Base-by-base conservation (phyloP, 2,329 filamentous ascomycete species). In the Colletotrichum brevisporum region DNA sequence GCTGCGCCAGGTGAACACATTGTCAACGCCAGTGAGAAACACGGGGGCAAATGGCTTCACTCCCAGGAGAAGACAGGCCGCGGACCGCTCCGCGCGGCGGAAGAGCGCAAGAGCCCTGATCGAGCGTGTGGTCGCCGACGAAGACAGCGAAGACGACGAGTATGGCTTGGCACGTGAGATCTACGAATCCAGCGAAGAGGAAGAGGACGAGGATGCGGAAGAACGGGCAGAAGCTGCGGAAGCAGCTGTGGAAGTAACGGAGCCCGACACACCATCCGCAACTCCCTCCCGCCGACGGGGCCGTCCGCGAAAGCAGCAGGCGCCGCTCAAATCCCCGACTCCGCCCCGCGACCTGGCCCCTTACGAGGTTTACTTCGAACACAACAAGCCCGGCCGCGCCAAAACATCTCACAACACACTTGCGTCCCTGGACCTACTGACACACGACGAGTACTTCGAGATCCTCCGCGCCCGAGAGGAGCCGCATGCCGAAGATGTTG, bases 311-410 rank as follows among this genome's bases (percentile, higher is more conserved):
- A 87, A 88, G 72, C 50, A 55, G n/a, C 67, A 50, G 31, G 88
- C 90, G 74, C 57, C 52, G 2, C 63, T 63, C 24, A 89, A 89
- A 65, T 94, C 92, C 6, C 92, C 93, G 1, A 94, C 92, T 5
- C 94, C 94, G 3, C 94, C 95, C 18, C 88, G 90, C 60, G 89
- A 97, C 74, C 86, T 98, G 2, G 93, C 95, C 5, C 86, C 95
- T 0, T 94, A 98, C 76, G 96, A 98, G 79, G 89, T 92, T 73
- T 99, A 97, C 83, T 98, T 99, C 79, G 93, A 92, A 76, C 94
- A 98, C 76, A 98, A 97, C 77, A 91, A 94, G 55, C 90, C 93
- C 0, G 94, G 94, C 2, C 88, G 90, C 4, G 85, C 89, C 52
- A 95, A 95, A 80, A 97, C 95, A 0, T 98, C 95, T 1, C 92